Evolutionary conservation across 495 filamentous ascomycete genomes (phyloP), one percentile per base, ranked within the genome.

Genomic region (Umbilicaria muhlenbergii): DNA sequence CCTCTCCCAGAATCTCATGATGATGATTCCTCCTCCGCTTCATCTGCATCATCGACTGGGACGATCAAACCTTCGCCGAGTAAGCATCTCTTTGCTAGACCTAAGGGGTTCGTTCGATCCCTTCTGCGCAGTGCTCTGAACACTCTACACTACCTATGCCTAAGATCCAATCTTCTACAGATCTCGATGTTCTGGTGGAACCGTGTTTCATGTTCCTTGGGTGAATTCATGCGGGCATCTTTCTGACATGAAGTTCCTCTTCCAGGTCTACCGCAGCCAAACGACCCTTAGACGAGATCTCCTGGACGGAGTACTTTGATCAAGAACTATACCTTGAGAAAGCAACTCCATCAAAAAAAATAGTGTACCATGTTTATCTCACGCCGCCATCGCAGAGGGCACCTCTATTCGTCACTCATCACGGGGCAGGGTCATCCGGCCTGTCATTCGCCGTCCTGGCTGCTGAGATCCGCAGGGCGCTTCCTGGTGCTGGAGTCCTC

Each of bases 241-340:
- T 55, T 33, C 36, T 45, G n/a, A 41, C 39, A 8, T 38, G 3
- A 11, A 18, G 12, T 28, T n/a, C 12, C 34, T 46, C 34, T 32
- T 28, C 37, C 16, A 42, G 36, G 34, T 43, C 42, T 32, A 19
- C 21, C 24, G 15, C 43, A 21, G 18, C 32, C 33, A 42, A 34
- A 36, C 50, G 39, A 13, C 28, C 40, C 6, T 31, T 58, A 48
- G 60, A 49, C 55, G 58, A 71, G 31, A 50, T 88, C n/a, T 68
- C 74, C 44, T 98, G 91, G 91, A 81, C 79, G 13, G 76, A 82
- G 38, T 94, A 87, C 66, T 95, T 94, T 63, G 69, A 79, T 42
- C 80, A 84, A 49, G 87, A 94, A 54, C 70, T 92, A 37, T 86
- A 78, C 54, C 69, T 93, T 34, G 60, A 74, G 28, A 59, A 69